Base-by-base conservation (phyloP, 73 alveolate species). In the Breviolum minutum region DNA sequence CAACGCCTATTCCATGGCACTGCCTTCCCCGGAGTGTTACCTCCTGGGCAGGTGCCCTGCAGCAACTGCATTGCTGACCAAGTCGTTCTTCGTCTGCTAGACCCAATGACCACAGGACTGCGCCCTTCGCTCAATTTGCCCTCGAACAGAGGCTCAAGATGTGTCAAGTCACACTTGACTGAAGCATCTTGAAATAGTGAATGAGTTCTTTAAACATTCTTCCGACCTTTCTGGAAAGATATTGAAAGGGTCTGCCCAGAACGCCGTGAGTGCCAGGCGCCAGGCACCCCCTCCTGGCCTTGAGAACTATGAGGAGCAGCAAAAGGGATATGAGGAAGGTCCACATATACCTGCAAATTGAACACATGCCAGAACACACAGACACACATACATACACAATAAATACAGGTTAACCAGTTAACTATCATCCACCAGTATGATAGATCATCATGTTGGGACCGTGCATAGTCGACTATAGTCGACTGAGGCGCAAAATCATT, bases 11-110 rank as follows among this genome's bases (percentile, higher is more conserved):
- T 29, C 80, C 80, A 22, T 84, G 62, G 61, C 91, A 11, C n/a
- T 84, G 76, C 77, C 93, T 10, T 60, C 48, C 29, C 63, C 94
- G 79, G 94, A 86, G 80, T 86, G 94, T 63, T 86, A 63, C 94
- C 94, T 86, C 79, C 94, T 86, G 63, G 94, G 94, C 77, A 86
- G 94, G 94, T 79, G 22, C 11, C 30, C 40, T 20, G 19, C 24
- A 11, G 17, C 11, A 17, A 66, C 74, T 13, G 74, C 61, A 30
- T 10, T 2, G 77, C 77, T 17, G 77, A 40, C 54, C 54, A 40
- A 40, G 54, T 40, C 3, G 54, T 40, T 40, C 54, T 40, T 40
- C 54, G 54, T 40, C 3, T 40, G 54, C 54, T 40, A 3, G 54
- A 13, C 82, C 82, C 32, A 20, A 8, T 20, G 48, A 62, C 24